A percentile compares a stretch with the other conserved stretches of the same genome.
Evolutionary conservation across 2,329 filamentous ascomycete species (phyloP).

Genomic region (Calycina herbarum): DNA sequence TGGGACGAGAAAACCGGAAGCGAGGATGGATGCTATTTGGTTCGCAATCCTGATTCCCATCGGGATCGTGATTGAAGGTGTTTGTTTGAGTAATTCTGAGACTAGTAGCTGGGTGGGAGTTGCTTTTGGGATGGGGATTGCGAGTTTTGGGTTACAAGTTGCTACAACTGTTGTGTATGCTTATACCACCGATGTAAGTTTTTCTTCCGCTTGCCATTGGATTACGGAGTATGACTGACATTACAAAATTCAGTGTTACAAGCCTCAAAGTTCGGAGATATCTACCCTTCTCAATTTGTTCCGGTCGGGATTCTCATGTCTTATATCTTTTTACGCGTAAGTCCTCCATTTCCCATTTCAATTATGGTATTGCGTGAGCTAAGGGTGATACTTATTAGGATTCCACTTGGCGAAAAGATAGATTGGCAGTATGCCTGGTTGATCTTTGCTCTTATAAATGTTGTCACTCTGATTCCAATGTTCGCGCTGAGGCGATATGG

Average conservation of each 20-base stretch:
- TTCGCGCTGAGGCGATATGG: background rate
- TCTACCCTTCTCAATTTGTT: background rate
- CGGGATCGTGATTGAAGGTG: background rate
- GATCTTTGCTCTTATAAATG: background rate
- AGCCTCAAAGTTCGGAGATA: background rate
- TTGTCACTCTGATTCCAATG: background rate
- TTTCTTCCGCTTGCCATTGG: background rate
- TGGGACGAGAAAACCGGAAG: background rate
- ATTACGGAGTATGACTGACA: background rate
- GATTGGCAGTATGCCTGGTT: background rate
- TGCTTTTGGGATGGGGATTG: background rate
- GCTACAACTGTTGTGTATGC: background rate
- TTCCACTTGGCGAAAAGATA: background rate
- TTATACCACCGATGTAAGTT: background rate
- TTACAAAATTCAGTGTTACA: background rate
- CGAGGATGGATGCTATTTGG: background rate
- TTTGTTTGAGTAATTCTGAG: background rate
- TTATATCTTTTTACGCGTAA: background rate
- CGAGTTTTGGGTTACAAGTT: background rate
- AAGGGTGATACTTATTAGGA: background rate
- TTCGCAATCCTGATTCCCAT: background rate
- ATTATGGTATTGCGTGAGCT: background rate
- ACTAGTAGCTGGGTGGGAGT: background rate
- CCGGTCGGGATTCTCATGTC: background rate
- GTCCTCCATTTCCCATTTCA: background rate